These are phyloP conservation scores for Peniophora sp. DNA, from an alignment of 1,284 basidiomycete species.

Conservation along the genomic window DNA sequence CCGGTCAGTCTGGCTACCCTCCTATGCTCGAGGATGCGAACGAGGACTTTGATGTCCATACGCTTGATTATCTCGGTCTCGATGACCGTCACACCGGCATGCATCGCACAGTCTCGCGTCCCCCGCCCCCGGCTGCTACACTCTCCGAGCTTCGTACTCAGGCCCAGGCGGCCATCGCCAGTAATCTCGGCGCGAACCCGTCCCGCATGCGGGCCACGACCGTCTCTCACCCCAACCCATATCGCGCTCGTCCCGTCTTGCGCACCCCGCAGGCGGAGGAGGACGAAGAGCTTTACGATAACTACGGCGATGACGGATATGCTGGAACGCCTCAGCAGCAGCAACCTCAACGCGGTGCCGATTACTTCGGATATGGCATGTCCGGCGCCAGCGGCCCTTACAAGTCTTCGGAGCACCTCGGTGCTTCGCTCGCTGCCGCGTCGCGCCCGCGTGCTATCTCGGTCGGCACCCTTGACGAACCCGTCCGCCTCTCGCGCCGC, in stretches of 20 bases:
- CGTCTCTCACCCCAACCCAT: conserved; percentile 80
- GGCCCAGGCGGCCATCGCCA: conserved; percentile 81
- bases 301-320: conserved; percentile 51
- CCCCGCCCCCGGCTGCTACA: conserved; percentile 69
- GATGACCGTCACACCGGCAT: conserved; percentile 45
- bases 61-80: conserved; percentile 90
- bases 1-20: conserved; percentile 46
- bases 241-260: conserved; percentile 57
- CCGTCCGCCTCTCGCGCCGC: conserved; percentile 56
- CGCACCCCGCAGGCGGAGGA: conserved; percentile 56
- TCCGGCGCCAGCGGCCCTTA: conserved; percentile 26
- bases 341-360: neutral
- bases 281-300: conserved; percentile 61
- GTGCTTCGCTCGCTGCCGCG: conserved; percentile 31
- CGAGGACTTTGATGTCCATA: conserved; percentile 88
- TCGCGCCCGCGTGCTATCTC: conserved; percentile 82
- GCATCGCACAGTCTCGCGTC: conserved; percentile 23
- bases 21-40: conserved; percentile 70
- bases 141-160: conserved; percentile 80
- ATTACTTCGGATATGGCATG: neutral
- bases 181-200: conserved; percentile 60
- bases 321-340: conserved; percentile 29
- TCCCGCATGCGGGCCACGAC: conserved; percentile 82
- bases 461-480: conserved; percentile 84
- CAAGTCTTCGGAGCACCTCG: conserved; percentile 63